Conservation (phyloP, 139 green algal species). For the Chlamydomonas sp. region DNA sequence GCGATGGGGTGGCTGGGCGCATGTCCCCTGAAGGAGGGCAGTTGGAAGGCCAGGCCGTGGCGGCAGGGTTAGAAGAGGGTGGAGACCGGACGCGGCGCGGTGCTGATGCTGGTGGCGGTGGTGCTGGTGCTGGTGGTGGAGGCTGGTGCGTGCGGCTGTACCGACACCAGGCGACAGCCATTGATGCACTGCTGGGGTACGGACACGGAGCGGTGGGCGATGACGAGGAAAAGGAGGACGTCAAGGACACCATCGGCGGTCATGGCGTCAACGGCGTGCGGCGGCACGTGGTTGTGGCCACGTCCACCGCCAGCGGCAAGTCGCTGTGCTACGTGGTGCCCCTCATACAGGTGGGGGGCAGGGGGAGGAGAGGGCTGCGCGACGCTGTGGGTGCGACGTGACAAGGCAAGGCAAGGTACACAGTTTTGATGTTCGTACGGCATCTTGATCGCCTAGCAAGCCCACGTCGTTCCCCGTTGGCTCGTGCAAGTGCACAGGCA, state of each 20-base stretch:
- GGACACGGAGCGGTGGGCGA: not conserved
- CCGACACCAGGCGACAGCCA: slow-evolving; percentile 60
- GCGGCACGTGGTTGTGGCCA: slow-evolving; percentile 85
- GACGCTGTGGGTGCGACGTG: not conserved
- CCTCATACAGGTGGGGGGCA: slow-evolving; percentile 62
- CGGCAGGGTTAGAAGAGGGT: too few species aligned
- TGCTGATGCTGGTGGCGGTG: too few species aligned
- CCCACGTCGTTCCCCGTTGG: too few species aligned
- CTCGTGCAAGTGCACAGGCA: too few species aligned
- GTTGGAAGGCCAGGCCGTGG: too few species aligned
- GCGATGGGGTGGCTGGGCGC: too few species aligned
- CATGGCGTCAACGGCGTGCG: not conserved
- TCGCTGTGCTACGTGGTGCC: slow-evolving; percentile 92
- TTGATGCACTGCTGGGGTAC: slow-evolving; percentile 61
- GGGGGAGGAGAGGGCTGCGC: not conserved
- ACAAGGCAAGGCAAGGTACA: too few species aligned
- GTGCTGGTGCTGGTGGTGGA: too few species aligned
- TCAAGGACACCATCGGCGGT: not conserved
- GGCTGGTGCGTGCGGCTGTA: slow-evolving; percentile 9
- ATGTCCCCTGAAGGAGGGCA: too few species aligned
- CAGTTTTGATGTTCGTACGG: too few species aligned
- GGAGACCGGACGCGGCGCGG: too few species aligned
- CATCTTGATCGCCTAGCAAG: too few species aligned
- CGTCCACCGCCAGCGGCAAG: slow-evolving; percentile 94
- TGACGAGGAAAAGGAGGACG: not conserved